Evolutionary conservation across 306 rosid genomes (phyloP).

Genomic region (Prunus armeniaca): DNA sequence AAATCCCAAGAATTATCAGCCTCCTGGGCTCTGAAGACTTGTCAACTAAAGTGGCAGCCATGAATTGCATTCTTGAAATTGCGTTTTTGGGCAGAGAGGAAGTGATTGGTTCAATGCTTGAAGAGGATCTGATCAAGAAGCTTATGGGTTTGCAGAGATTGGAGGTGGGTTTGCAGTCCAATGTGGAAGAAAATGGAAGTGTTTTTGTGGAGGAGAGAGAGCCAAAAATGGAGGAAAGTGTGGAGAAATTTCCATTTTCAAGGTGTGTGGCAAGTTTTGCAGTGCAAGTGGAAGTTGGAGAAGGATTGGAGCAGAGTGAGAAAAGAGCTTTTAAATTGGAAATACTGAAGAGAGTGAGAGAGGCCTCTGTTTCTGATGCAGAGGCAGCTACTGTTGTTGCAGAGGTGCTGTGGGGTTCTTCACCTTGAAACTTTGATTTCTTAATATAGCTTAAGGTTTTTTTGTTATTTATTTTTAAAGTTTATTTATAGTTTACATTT

Average conservation of each 20-base stretch:
- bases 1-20: conserved; percentile 34
- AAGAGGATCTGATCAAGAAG: conserved; percentile 37
- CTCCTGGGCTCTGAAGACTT: conserved; percentile 27
- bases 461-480: no score
- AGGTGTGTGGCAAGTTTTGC: conserved; percentile 55
- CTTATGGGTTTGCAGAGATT: conserved; percentile 55
- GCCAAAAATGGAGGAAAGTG: not conserved
- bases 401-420: conserved; percentile 68
- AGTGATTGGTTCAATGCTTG: conserved; percentile 51
- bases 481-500: not conserved
- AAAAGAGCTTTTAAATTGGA: conserved; percentile 46
- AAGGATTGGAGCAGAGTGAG: conserved; percentile 51
- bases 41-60: conserved; percentile 29
- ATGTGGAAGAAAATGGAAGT: not conserved
- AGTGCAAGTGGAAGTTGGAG: conserved; percentile 56
- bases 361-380: conserved; percentile 46
- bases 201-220: not conserved
- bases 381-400: conserved; percentile 50
- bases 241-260: conserved; percentile 26
- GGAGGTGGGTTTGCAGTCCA: not conserved
- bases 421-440: conserved; percentile 26
- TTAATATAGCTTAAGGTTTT: no score
- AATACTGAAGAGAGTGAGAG: conserved; percentile 46
- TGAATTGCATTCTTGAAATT: conserved; percentile 53
- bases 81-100: conserved; percentile 51